Evolutionary conservation across 345 rosid genomes (phyloP), one percentile per base, ranked within the genome.

Genomic region (Microthlaspi erraticum): DNA sequence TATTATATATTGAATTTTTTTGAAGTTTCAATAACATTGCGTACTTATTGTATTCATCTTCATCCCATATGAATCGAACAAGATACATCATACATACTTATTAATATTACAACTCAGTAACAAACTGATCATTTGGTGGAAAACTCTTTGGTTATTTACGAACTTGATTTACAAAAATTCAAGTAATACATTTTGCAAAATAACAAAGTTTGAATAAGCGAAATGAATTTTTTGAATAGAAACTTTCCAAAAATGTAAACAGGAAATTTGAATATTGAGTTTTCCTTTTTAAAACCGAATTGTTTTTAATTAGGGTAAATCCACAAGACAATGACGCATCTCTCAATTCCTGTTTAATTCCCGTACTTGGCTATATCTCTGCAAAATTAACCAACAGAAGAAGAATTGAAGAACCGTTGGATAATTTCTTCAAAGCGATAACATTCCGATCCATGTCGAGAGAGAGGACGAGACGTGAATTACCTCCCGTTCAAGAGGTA

Each of bases 401-500:
- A 71, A 41, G 38, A 43, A 10, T 38, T 17, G 38, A 60, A 66
- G 32, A 57, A 53, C 8, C 41, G 41, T 5, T 54, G 20, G 39
- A 54, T 8, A 39, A 53, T 53, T 11, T 10, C 31, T 50, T 12
- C 5, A 29, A 52, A 51, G 11, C 32, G 3, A 29, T 26, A 55
- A 34, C 17, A 5, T 39, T 72, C 41, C n/a, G 32, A 68, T 68
- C 66, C 64, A 77, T 71, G 80, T 71, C 76, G 41, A 43, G 80
- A 72, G 77, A 77, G 68, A 77, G 80, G 63, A 83, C 68, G 42
- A 84, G 73, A 62, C 82, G 83, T 58, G 75, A 76, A 49, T 81
- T 91, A 10, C 97, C 96, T 81, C 96, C 94, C 51, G 97, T 76
- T 72, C 89, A 84, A 72, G 92, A 87, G 96, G 98, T 91, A 59